phyloP scores from a whole-genome alignment of 257 asterid genomes.

The Craterostigma plantagineum region DNA sequence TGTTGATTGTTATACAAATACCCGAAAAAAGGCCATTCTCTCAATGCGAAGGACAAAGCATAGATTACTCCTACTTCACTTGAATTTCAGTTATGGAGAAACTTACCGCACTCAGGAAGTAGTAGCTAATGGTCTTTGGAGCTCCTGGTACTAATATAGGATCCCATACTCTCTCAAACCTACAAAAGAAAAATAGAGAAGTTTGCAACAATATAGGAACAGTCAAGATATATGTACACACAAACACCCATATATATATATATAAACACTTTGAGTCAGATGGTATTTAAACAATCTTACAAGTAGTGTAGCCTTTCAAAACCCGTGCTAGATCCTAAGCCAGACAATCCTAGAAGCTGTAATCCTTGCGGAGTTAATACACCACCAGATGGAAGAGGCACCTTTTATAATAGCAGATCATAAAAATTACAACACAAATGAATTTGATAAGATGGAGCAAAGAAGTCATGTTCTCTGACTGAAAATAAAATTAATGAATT shows the following conservation, averaged over 20 bases:
- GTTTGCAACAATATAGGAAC: neutral
- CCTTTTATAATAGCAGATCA: constrained; percentile 15
- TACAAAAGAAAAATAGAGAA: constrained; percentile 11
- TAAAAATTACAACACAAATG: too few species aligned
- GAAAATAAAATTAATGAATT: neutral
- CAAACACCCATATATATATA: neutral
- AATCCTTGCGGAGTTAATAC: constrained; percentile 73
- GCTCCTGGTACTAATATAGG: constrained; percentile 73
- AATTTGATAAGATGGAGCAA: neutral
- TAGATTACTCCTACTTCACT: neutral
- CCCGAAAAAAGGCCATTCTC: too few species aligned
- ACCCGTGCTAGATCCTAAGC: constrained; percentile 81
- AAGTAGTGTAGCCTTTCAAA: constrained; percentile 84
- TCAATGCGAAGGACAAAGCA: neutral
- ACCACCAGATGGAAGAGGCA: constrained; percentile 84
- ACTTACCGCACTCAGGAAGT: constrained; percentile 75
- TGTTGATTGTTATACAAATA: too few species aligned
- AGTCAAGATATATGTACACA: constrained; percentile 5
- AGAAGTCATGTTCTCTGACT: neutral
- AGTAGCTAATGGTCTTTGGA: constrained; percentile 54
- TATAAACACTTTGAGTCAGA: neutral
- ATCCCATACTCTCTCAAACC: constrained; percentile 95
- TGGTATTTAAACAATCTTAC: constrained; percentile 20
- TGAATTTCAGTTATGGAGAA: neutral
- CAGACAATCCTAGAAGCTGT: constrained; percentile 72